phyloP scores from a whole-genome alignment of 1,284 basidiomycete species.

The Psilocybe mexicana region DNA sequence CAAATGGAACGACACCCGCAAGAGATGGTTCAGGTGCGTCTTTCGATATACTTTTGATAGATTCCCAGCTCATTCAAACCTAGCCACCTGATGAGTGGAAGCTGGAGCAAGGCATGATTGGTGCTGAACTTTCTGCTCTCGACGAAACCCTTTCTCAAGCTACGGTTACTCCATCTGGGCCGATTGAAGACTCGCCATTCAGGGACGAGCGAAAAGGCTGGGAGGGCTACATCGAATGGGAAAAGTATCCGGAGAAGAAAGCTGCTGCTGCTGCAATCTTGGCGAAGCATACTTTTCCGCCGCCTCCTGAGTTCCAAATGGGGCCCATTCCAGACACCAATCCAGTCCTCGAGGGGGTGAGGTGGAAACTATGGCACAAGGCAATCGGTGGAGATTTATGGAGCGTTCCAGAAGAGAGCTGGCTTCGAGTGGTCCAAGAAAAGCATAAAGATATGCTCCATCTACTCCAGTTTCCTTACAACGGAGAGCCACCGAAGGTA shows the following conservation, averaged over 20 bases:
- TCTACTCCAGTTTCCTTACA: slow-evolving; percentile 16
- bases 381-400: slow-evolving; percentile 11
- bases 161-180: background rate
- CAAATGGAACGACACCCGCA: slow-evolving; percentile 4
- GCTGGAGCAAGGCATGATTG: slow-evolving; percentile 2
- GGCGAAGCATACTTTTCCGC: slow-evolving; percentile 10
- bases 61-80: background rate
- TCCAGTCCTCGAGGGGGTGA: slow-evolving; percentile 10
- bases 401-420: slow-evolving; percentile 13
- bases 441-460: slow-evolving; percentile 16
- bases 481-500: slow-evolving; percentile 16
- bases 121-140: background rate
- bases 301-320: slow-evolving; percentile 16
- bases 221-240: slow-evolving; percentile 15
- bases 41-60: background rate
- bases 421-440: slow-evolving; percentile 15
- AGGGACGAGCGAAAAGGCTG: slow-evolving; percentile 3
- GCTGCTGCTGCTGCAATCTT: slow-evolving; percentile 8
- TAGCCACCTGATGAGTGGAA: slow-evolving; percentile 7
- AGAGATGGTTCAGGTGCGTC: slow-evolving; percentile 1
- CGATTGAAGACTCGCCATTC: background rate
- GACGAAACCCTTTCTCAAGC: background rate
- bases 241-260: slow-evolving; percentile 15
- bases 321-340: slow-evolving; percentile 13
- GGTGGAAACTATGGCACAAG: slow-evolving; percentile 17